A percentile compares a stretch with the other conserved stretches of the same genome.
phyloP scores from a whole-genome alignment of 805 yeast genomes.

The Sugiyamaella mastotermitis region DNA sequence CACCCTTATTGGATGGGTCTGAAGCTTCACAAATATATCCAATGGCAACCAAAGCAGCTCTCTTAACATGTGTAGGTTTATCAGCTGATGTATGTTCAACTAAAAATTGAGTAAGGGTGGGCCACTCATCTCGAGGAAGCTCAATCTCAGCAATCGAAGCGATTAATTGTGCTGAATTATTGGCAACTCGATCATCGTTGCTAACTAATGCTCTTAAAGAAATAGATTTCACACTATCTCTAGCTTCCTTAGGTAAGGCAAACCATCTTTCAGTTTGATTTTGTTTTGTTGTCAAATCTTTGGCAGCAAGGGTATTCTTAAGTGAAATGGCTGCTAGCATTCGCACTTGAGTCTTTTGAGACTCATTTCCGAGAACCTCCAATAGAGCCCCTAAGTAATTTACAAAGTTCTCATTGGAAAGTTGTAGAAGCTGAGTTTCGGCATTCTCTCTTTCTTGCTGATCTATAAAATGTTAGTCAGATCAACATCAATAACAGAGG shows the following conservation, averaged over 20 bases:
- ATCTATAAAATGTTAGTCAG: too few species aligned
- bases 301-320: constrained; percentile 83
- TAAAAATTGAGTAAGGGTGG: constrained; percentile 72
- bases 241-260: constrained; percentile 47
- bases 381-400: constrained; percentile 67
- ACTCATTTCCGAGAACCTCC: constrained; percentile 61
- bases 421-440: constrained; percentile 64
- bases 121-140: constrained; percentile 84
- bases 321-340: constrained; percentile 84
- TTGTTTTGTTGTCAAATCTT: constrained; percentile 54
- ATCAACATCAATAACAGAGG: too few species aligned
- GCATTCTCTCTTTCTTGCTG: constrained; percentile 66
- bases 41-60: constrained; percentile 80
- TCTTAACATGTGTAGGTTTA: constrained; percentile 72
- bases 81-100: constrained; percentile 81
- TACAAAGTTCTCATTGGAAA: constrained; percentile 69
- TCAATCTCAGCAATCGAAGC: constrained; percentile 98
- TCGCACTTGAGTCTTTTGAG: constrained; percentile 69
- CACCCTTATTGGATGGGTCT: constrained; percentile 72
- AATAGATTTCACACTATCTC: constrained; percentile 54
- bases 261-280: constrained; percentile 74
- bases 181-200: constrained; percentile 71
- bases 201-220: constrained; percentile 60
- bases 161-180: constrained; percentile 85
- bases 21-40: constrained; percentile 96